Evolutionary conservation across 1,284 basidiomycete genomes (phyloP).

Genomic region (Ustilago loliicola): DNA sequence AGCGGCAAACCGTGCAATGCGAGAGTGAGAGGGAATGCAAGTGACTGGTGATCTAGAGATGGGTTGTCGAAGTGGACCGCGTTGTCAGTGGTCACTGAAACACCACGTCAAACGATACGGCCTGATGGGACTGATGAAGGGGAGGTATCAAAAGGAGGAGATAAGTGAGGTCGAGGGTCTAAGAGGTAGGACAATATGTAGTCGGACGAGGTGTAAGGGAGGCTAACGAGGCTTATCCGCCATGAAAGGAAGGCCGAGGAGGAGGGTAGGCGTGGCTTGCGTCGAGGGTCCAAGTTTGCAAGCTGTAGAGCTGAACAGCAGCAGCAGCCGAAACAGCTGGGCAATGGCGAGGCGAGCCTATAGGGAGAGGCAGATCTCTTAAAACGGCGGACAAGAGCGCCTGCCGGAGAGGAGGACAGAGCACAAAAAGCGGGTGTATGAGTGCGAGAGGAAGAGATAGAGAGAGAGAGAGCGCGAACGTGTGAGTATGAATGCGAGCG

Average conservation of each 20-base stretch:
- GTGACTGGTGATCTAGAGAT: neutral
- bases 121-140: conserved; percentile 10
- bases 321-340: neutral
- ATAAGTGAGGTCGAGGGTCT: neutral
- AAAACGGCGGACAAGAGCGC: neutral
- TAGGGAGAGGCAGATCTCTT: neutral
- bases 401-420: neutral
- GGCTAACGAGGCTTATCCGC: neutral
- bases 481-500: too few species aligned
- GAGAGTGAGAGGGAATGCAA: conserved; percentile 2
- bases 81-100: conserved; percentile 26
- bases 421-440: neutral
- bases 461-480: neutral
- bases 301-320: neutral
- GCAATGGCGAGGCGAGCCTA: neutral
- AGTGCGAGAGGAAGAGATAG: neutral
- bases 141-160: neutral
- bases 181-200: conserved; percentile 32
- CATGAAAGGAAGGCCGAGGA: neutral
- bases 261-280: conserved; percentile 8
- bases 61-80: neutral
- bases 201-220: conserved; percentile 6
- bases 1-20: neutral
- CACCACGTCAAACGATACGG: conserved; percentile 29
- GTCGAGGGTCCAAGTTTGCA: neutral